Evolutionary conservation across 768 basidiomycete species (phyloP).

Genomic region (Boletus bicolor): DNA sequence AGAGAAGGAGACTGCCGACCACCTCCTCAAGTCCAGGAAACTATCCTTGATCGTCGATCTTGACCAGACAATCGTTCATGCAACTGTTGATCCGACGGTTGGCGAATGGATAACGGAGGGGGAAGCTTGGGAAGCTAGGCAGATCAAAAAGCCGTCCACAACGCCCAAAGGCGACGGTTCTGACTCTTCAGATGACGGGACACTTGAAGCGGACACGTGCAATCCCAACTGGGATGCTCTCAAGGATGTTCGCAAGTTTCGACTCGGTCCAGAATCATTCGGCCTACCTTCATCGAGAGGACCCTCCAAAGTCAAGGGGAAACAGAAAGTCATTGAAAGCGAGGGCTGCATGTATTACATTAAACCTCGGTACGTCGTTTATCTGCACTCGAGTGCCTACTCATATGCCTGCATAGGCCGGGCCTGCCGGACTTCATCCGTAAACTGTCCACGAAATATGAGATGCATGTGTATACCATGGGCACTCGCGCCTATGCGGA

Average conservation of each 20-base stretch:
- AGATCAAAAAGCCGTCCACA: conserved; percentile 40
- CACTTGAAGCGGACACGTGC: conserved; percentile 52
- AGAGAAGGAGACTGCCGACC: conserved; percentile 77
- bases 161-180: conserved; percentile 29
- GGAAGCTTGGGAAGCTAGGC: conserved; percentile 70
- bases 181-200: conserved; percentile 39
- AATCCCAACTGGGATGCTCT: conserved; percentile 95
- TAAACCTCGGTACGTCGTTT: conserved; percentile 77
- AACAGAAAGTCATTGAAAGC: conserved; percentile 61
- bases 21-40: conserved; percentile 70
- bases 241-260: conserved; percentile 87
- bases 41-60: conserved; percentile 97
- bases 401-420: conserved; percentile 46
- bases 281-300: conserved; percentile 44
- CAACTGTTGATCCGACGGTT: conserved; percentile 97
- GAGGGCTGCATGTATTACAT: conserved; percentile 96
- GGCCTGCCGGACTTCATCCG: conserved; percentile 80
- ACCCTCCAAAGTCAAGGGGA: conserved; percentile 47
- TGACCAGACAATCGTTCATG: conserved; percentile 98
- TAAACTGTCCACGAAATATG: conserved; percentile 73
- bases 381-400: neutral
- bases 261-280: conserved; percentile 74
- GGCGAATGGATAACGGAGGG: conserved; percentile 95
- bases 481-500: conserved; percentile 97
- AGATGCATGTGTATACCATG: conserved; percentile 99